A percentile compares a stretch with the other conserved stretches of the same genome.
Conservation (phyloP, 352 stramenopile species). For the Aphanomyces euteiches region DNA sequence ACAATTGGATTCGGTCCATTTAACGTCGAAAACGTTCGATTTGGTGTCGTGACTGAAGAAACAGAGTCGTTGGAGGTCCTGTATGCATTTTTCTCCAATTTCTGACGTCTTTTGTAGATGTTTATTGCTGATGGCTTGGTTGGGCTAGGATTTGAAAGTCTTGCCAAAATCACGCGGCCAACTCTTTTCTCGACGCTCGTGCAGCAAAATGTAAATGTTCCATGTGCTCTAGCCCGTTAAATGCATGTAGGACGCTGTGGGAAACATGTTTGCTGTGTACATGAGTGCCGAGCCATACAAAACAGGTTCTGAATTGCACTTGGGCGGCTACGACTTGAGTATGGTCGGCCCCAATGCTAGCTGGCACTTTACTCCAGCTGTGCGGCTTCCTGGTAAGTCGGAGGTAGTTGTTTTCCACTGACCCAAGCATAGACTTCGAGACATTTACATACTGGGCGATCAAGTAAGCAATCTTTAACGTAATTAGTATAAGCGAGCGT, state of each 20-base stretch:
- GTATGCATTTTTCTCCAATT: background rate
- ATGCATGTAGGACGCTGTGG: conserved; percentile 39
- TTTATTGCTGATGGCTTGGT: conserved; percentile 88
- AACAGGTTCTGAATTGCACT: conserved; percentile 67
- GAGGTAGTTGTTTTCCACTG: no score
- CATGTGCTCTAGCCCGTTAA: no score
- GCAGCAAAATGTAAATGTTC: conserved; percentile 39
- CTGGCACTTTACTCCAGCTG: conserved; percentile 85
- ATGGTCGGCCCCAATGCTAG: conserved; percentile 75
- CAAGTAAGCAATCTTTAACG: conserved; percentile 49
- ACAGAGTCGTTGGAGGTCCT: conserved; percentile 56
- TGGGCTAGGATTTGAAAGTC: conserved; percentile 77
- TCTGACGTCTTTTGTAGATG: conserved; percentile 15
- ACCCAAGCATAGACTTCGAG: conserved; percentile 45
- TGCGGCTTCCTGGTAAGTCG: conserved; percentile 50
- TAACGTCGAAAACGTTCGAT: conserved; percentile 64
- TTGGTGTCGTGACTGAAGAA: conserved; percentile 68
- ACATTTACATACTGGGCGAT: conserved; percentile 84
- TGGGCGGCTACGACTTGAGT: conserved; percentile 80
- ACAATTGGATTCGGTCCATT: conserved; percentile 66
- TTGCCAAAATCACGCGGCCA: conserved; percentile 81
- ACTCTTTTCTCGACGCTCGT: conserved; percentile 74
- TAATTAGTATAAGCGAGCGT: background rate
- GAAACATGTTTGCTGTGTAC: conserved; percentile 88
- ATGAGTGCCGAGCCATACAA: conserved; percentile 72